These are phyloP conservation scores for Setomelanomma holmii DNA, from an alignment of 2,329 filamentous ascomycete species.

Conservation along the genomic window DNA sequence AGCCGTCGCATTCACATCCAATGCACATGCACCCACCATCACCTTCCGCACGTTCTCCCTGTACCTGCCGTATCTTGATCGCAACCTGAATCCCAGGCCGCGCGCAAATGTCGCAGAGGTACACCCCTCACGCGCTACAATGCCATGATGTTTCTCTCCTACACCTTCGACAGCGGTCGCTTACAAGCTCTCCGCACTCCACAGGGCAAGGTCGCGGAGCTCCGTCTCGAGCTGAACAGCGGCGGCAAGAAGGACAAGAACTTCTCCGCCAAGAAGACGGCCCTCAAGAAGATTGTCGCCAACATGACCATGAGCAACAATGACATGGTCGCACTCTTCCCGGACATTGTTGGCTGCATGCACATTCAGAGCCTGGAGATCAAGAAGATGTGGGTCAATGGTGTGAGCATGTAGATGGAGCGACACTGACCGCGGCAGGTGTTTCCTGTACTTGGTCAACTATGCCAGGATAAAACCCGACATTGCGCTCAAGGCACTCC, in stretches of 20 bases:
- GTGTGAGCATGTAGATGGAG: not conserved
- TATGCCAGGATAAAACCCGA: conserved; percentile 95
- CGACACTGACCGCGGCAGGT: conserved; percentile 66
- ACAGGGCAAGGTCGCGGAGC: conserved; percentile 98
- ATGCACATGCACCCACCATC: conserved; percentile 21
- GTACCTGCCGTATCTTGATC: conserved; percentile 7
- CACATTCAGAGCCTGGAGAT: conserved; percentile 92
- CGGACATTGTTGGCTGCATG: conserved; percentile 96
- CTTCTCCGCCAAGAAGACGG: conserved; percentile 92
- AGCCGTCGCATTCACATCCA: not conserved
- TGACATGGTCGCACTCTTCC: conserved; percentile 97
- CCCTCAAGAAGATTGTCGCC: conserved; percentile 98
- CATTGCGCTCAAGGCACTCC: conserved; percentile 89
- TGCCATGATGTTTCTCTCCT: conserved; percentile 50
- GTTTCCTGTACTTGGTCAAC: conserved; percentile 96
- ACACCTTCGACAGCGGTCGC: conserved; percentile 51
- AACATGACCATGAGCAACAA: conserved; percentile 99
- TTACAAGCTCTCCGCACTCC: conserved; percentile 56
- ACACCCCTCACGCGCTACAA: conserved; percentile 4
- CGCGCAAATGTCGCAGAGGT: conserved; percentile 3
- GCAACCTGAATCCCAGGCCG: conserved; percentile 1
- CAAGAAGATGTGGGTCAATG: conserved; percentile 87
- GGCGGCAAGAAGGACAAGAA: conserved; percentile 99
- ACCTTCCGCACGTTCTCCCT: conserved; percentile 13
- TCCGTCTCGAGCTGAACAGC: conserved; percentile 91